Evolutionary conservation across 192 early-diverging fungal species (phyloP), one percentile per base, ranked within the genome.

Genomic region (Dimargaris verticillata): DNA sequence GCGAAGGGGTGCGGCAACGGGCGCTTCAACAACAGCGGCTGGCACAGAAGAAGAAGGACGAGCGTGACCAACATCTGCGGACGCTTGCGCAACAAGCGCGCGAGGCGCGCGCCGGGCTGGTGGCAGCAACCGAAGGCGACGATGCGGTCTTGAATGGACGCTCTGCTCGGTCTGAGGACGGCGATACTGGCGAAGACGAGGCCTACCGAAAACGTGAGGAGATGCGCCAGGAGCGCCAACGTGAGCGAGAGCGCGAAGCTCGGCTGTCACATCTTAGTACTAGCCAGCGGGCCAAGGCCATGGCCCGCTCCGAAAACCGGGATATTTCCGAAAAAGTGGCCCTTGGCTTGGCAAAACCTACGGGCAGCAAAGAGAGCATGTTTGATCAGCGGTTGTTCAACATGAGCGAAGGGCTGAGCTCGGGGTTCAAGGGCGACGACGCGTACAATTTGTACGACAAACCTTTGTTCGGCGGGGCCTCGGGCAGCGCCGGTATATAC

Each of bases 291-390:
- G 88, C 88, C 22, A 89, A 89, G 66, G 73, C 84, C 29, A 62
- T 85, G 61, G 80, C 79, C 41, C 76, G 80, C 71, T 67, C 78
- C 28, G 80, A 87, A 66, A 83, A 83, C 2, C 83, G 96, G 67
- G 96, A 99, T 76, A 92, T 99, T 59, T 97, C 94, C 0, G 96
- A 99, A 75, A 97, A 95, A 70, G 88, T 99, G 57, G 96, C 96
- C 0, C 78, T 99, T 53, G 96, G 96, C 24, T 72, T 96, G 59
- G 95, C 93, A 25, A 89, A 94, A 62, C 96, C 93, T 9, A 84
- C 96, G 3, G 66, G 79, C 29, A 81, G 85, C 44, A 86, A 85
- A 68, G 96, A 99, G 53, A 83, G 87, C 50, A 77, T 97, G 84
- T 96, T 86, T 66, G 96, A 99, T 69, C 80, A 88, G 48, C 83